Evolutionary conservation across 345 rosid species (phyloP).

Genomic region (Melaleuca alternifolia): DNA sequence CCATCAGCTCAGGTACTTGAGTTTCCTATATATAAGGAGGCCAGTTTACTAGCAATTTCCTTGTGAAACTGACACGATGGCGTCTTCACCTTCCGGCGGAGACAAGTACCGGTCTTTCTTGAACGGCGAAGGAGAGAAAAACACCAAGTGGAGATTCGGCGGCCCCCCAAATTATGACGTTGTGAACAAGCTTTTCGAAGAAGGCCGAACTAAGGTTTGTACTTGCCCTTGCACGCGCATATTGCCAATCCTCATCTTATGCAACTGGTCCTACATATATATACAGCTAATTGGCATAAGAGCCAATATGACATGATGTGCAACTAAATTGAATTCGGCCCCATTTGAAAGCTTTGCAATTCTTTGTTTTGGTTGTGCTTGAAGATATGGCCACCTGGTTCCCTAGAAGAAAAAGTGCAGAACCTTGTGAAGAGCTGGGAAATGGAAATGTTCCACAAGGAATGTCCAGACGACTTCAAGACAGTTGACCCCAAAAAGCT

Average conservation of each 20-base stretch:
- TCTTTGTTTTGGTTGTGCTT: not conserved
- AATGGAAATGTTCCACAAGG: slow-evolving; percentile 51
- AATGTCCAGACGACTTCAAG: slow-evolving; percentile 21
- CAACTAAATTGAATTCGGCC: not conserved
- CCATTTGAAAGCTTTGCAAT: not conserved
- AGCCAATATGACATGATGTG: not conserved
- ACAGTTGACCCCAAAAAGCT: slow-evolving; percentile 20
- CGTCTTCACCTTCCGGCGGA: slow-evolving; percentile 1
- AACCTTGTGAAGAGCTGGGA: slow-evolving; percentile 65
- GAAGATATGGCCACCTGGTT: slow-evolving; percentile 53
- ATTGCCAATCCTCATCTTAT: not conserved
- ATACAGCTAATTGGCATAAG: not conserved
- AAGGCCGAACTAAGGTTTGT: slow-evolving; percentile 45
- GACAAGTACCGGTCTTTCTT: slow-evolving; percentile 41
- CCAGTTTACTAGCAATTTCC: not conserved
- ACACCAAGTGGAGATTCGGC: slow-evolving; percentile 44
- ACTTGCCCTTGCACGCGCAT: not conserved
- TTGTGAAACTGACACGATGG: slow-evolving; percentile 10
- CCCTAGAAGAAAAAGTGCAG: slow-evolving; percentile 53
- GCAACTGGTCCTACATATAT: not conserved
- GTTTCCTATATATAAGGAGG: not conserved
- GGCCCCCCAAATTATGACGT: slow-evolving; percentile 41
- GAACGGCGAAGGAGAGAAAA: slow-evolving; percentile 42
- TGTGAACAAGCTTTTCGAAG: slow-evolving; percentile 51
- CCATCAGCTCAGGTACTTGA: not conserved